phyloP scores from a whole-genome alignment of 2,329 filamentous ascomycete species.

The Alternaria conjuncta region DNA sequence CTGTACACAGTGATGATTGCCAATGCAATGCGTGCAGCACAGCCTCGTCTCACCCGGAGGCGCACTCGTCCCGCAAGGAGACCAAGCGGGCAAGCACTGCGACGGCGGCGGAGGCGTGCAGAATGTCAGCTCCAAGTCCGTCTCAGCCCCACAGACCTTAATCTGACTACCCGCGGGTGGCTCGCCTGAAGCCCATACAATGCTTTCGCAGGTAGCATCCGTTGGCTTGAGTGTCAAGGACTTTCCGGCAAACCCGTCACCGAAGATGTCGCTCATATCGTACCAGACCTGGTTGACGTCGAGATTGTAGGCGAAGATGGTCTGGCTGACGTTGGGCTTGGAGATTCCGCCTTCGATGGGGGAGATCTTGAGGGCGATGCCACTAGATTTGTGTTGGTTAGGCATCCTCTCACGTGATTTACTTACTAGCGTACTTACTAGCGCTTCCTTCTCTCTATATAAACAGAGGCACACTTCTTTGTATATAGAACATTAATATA shows the following conservation, averaged over 20 bases:
- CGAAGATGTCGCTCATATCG: conserved; percentile 37
- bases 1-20: conserved; percentile 33
- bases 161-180: conserved; percentile 32
- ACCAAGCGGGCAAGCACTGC: conserved; percentile 42
- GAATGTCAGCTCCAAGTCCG: conserved; percentile 35
- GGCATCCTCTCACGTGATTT: too few species aligned
- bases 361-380: conserved; percentile 34
- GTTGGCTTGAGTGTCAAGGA: conserved; percentile 33
- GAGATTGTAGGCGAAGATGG: conserved; percentile 38
- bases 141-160: conserved; percentile 26
- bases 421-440: too few species aligned
- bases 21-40: conserved; percentile 41
- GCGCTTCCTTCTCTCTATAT: too few species aligned
- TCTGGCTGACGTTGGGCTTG: conserved; percentile 37
- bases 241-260: conserved; percentile 33
- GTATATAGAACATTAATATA: too few species aligned
- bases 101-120: conserved; percentile 20
- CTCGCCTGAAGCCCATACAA: conserved; percentile 32
- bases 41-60: conserved; percentile 25
- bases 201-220: conserved; percentile 29
- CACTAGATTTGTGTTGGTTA: too few species aligned
- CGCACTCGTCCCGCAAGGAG: conserved; percentile 27
- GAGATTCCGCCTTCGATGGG: conserved; percentile 27
- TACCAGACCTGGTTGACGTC: conserved; percentile 33
- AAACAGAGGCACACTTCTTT: too few species aligned